Evolutionary conservation across 108 stramenopile species (phyloP).

Genomic region (Stephanodiscus minutulus): DNA sequence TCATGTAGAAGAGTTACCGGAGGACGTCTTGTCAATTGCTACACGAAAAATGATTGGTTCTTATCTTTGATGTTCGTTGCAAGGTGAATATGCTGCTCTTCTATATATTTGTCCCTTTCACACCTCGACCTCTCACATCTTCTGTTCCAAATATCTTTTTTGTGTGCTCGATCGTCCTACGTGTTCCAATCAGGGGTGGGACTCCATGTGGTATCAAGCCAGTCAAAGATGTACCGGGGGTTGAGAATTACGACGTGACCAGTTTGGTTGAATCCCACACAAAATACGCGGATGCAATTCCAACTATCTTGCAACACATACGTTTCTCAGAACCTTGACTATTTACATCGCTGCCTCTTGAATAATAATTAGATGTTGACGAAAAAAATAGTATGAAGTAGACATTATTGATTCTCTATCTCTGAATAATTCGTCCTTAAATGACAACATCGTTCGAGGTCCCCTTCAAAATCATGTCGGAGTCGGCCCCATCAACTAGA

Average conservation of each 20-base stretch:
- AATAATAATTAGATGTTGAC: not conserved
- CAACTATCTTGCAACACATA: slow-evolving; percentile 55
- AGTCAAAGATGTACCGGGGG: slow-evolving; percentile 43
- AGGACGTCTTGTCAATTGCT: slow-evolving; percentile 88
- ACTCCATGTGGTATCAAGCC: slow-evolving; percentile 40
- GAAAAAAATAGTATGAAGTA: not conserved
- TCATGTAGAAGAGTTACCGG: slow-evolving; percentile 71
- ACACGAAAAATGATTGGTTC: slow-evolving; percentile 78
- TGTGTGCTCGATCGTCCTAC: not conserved
- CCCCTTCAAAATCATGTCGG: not conserved
- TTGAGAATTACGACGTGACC: slow-evolving; percentile 68
- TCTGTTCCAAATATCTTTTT: slow-evolving; percentile 1
- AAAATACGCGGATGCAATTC: slow-evolving; percentile 53
- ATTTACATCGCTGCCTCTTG: not conserved
- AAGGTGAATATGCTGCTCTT: slow-evolving; percentile 16
- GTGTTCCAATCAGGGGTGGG: slow-evolving; percentile 27
- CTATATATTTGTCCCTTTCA: slow-evolving; percentile 12
- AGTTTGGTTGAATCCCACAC: slow-evolving; percentile 55
- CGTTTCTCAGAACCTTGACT: slow-evolving; percentile 44
- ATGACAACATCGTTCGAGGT: not conserved
- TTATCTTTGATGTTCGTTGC: slow-evolving; percentile 70
- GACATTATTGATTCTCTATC: no score
- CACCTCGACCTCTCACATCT: slow-evolving; percentile 1
- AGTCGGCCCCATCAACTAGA: not conserved
- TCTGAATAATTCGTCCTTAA: no score